phyloP scores from a whole-genome alignment of 352 stramenopile species.

The Pythium sukuiense region DNA sequence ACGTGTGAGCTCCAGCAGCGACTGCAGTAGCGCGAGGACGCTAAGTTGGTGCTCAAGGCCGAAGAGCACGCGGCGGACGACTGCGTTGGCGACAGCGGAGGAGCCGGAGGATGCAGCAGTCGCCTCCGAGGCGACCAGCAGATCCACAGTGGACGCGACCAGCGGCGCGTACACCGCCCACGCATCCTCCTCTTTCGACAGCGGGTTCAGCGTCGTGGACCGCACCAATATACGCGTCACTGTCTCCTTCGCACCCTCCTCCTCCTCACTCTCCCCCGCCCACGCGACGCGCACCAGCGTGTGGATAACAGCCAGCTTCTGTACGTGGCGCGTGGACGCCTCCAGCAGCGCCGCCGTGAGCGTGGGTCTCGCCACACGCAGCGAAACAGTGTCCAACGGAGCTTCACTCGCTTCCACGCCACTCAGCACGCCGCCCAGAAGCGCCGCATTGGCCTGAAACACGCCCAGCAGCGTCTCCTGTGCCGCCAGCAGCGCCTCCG shows the following conservation, averaged over 20 bases:
- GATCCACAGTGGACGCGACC: slow-evolving; percentile 41
- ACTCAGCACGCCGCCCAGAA: slow-evolving; percentile 42
- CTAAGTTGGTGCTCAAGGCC: slow-evolving; percentile 34
- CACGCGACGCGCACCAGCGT: slow-evolving; percentile 45
- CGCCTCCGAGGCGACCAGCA: slow-evolving; percentile 26
- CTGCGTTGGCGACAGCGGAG: slow-evolving; percentile 23
- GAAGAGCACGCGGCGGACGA: slow-evolving; percentile 26
- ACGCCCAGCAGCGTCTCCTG: slow-evolving; percentile 35
- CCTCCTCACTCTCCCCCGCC: neutral
- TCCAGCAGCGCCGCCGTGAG: slow-evolving; percentile 16
- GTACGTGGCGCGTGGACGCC: neutral
- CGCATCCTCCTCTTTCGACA: slow-evolving; percentile 17
- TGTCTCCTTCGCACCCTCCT: neutral
- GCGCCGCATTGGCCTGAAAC: slow-evolving; percentile 40
- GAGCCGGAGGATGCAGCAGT: neutral
- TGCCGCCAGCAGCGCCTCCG: slow-evolving; percentile 4
- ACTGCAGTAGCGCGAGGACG: slow-evolving; percentile 47
- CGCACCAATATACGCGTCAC: slow-evolving; percentile 32
- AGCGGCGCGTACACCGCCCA: slow-evolving; percentile 35
- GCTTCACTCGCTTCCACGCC: slow-evolving; percentile 31
- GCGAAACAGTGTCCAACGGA: slow-evolving; percentile 3
- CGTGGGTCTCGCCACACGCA: slow-evolving; percentile 4
- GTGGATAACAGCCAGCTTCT: slow-evolving; percentile 36
- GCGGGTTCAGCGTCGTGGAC: slow-evolving; percentile 37
- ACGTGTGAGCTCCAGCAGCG: slow-evolving; percentile 36